These are phyloP conservation scores for Ajuga chamaepitys DNA, from an alignment of 257 asterid species.

Conservation along the genomic window DNA sequence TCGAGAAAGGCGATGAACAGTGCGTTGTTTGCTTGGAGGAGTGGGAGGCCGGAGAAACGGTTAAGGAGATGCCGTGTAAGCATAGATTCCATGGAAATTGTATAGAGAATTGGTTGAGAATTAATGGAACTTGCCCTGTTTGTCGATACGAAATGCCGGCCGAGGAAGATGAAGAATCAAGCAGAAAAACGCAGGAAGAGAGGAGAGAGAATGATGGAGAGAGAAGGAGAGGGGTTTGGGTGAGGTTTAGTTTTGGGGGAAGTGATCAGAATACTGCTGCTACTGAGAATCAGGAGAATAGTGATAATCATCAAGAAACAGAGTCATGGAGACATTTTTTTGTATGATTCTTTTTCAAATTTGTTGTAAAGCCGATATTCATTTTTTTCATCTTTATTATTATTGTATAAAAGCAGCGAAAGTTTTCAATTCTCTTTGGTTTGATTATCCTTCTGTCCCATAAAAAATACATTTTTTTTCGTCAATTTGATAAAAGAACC, in stretches of 20 bases:
- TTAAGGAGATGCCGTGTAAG: constrained; percentile 58
- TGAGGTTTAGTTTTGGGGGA: constrained; percentile 22
- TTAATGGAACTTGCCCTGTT: constrained; percentile 56
- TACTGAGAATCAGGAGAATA: not conserved
- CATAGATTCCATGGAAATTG: constrained; percentile 51
- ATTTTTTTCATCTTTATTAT: no score
- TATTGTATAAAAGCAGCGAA: no score
- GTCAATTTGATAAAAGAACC: no score
- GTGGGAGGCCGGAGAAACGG: constrained; percentile 25
- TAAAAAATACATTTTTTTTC: no score
- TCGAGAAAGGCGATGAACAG: constrained; percentile 15
- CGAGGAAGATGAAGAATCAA: constrained; percentile 22
- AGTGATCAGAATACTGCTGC: not conserved
- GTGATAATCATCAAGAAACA: constrained; percentile 1
- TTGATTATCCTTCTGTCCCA: no score
- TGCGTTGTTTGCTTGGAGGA: constrained; percentile 55
- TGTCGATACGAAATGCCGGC: constrained; percentile 54
- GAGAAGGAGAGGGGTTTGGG: constrained; percentile 33
- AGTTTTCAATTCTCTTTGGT: no score
- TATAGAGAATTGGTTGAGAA: constrained; percentile 44
- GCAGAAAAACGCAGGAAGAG: not conserved
- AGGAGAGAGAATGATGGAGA: constrained; percentile 17
- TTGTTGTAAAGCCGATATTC: not conserved
- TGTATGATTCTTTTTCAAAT: not conserved
- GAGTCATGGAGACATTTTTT: not conserved